Conservation (phyloP, 768 basidiomycete species). For the Collybia sordida region DNA sequence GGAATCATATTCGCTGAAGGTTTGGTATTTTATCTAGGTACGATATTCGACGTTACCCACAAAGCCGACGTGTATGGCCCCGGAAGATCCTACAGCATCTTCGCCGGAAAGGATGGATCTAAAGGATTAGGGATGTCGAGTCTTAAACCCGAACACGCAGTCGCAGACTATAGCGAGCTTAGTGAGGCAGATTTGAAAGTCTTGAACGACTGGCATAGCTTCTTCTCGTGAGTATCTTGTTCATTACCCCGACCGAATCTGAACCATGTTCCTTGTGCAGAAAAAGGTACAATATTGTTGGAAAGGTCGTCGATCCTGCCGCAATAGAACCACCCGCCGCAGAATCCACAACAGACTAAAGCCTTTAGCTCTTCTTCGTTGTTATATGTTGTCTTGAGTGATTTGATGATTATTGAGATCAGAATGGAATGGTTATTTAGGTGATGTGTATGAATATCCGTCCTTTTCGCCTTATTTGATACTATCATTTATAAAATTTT, state of each 20-base stretch:
- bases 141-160: slow-evolving; percentile 80
- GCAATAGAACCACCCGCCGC: not conserved
- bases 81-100: slow-evolving; percentile 76
- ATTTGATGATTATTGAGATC: no score
- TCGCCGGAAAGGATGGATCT: slow-evolving; percentile 94
- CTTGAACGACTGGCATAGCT: slow-evolving; percentile 85
- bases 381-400: no score
- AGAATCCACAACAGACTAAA: no score
- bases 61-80: slow-evolving; percentile 90
- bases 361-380: no score
- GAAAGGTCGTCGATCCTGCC: slow-evolving; percentile 62
- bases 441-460: no score
- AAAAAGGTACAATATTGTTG: slow-evolving; percentile 88
- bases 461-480: no score
- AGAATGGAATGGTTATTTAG: no score
- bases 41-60: slow-evolving; percentile 84
- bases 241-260: not conserved
- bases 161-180: slow-evolving; percentile 81
- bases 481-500: no score
- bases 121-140: slow-evolving; percentile 88
- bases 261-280: slow-evolving; percentile 29
- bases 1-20: not conserved
- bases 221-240: slow-evolving; percentile 69
- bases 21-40: slow-evolving; percentile 48
- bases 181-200: slow-evolving; percentile 73